phyloP scores from a whole-genome alignment of 768 basidiomycete species.

The Rhizopogon vesiculosus region DNA sequence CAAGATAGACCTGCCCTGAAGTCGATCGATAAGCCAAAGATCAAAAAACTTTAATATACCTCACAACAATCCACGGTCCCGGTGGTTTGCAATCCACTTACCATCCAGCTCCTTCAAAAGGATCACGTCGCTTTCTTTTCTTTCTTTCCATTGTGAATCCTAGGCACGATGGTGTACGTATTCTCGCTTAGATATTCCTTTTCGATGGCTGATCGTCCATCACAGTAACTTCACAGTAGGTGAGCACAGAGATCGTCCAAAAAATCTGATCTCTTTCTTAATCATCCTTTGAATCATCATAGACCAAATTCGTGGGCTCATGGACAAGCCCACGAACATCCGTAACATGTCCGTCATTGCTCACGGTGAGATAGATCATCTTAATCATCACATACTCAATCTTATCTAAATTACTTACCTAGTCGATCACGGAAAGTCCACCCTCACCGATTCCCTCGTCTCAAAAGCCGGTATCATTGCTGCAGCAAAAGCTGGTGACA shows the following conservation, averaged over 20 bases:
- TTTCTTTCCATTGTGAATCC: slow-evolving; percentile 30
- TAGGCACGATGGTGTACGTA: slow-evolving; percentile 82
- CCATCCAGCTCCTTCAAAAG: slow-evolving; percentile 5
- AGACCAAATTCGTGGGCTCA: slow-evolving; percentile 86
- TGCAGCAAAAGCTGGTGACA: slow-evolving; percentile 86
- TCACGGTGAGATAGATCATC: slow-evolving; percentile 56
- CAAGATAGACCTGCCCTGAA: slow-evolving; percentile 36
- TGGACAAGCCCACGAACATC: slow-evolving; percentile 90
- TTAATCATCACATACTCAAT: slow-evolving; percentile 8
- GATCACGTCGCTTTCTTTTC: slow-evolving; percentile 15
- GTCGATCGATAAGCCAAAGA: slow-evolving; percentile 36
- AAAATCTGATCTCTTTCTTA: background rate
- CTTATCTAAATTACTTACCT: slow-evolving; percentile 14
- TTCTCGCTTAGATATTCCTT: slow-evolving; percentile 4
- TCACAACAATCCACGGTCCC: slow-evolving; percentile 13
- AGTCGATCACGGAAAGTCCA: slow-evolving; percentile 99
- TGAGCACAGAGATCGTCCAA: slow-evolving; percentile 32
- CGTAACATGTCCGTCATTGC: slow-evolving; percentile 95
- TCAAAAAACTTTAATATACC: slow-evolving; percentile 1
- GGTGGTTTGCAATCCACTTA: slow-evolving; percentile 22
- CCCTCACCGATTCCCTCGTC: slow-evolving; percentile 96
- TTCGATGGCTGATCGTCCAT: slow-evolving; percentile 24
- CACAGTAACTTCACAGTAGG: slow-evolving; percentile 86
- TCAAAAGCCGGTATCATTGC: slow-evolving; percentile 99
- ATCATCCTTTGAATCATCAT: slow-evolving; percentile 8